phyloP scores from a whole-genome alignment of 305 asterid genomes.

The Plantago lanceolata region DNA sequence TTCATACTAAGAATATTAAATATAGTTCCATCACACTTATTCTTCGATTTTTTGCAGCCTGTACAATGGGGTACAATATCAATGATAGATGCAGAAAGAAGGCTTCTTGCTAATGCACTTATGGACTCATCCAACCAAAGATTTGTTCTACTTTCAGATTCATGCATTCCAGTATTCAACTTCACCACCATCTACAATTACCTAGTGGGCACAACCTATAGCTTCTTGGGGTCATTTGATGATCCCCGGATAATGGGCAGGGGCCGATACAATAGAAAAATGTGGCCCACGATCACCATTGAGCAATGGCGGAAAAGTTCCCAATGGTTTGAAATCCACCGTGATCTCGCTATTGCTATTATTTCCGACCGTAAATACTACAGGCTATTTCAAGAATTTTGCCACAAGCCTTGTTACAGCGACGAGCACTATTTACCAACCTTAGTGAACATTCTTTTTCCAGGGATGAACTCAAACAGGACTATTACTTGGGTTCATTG shows the following conservation, averaged over 20 bases:
- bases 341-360: slow-evolving; percentile 35
- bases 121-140: slow-evolving; percentile 52
- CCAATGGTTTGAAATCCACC: slow-evolving; percentile 63
- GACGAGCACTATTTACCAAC: slow-evolving; percentile 67
- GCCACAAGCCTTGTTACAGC: slow-evolving; percentile 46
- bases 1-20: not conserved
- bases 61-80: slow-evolving; percentile 62
- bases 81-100: slow-evolving; percentile 66
- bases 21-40: not conserved
- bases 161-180: slow-evolving; percentile 64
- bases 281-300: slow-evolving; percentile 52
- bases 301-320: slow-evolving; percentile 62
- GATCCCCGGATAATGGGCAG: slow-evolving; percentile 53
- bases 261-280: slow-evolving; percentile 50
- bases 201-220: slow-evolving; percentile 36
- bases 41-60: slow-evolving; percentile 29
- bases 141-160: slow-evolving; percentile 55
- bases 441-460: slow-evolving; percentile 39
- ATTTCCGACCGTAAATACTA: slow-evolving; percentile 43
- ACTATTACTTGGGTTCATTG: slow-evolving; percentile 53
- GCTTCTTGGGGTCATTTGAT: slow-evolving; percentile 43
- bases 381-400: slow-evolving; percentile 30
- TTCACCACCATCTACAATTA: slow-evolving; percentile 49
- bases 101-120: slow-evolving; percentile 57
- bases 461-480: slow-evolving; percentile 39